Conservation (phyloP, 768 basidiomycete species). For the Rhodotorula sphaerocarpa region DNA sequence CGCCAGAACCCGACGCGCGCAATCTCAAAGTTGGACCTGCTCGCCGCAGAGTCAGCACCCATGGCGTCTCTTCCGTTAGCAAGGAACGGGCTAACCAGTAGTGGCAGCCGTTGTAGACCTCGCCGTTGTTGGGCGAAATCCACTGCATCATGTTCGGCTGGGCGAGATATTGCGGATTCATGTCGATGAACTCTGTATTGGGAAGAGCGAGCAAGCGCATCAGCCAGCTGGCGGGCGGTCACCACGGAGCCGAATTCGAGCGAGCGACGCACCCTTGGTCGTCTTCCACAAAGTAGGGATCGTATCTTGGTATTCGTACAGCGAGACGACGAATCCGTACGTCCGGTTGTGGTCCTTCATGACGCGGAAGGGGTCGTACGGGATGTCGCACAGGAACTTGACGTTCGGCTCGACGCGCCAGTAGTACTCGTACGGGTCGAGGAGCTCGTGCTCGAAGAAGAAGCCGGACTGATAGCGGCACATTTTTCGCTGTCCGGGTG, state of each 20-base stretch:
- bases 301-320: slow-evolving; percentile 69
- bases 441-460: slow-evolving; percentile 70
- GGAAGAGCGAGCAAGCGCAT: no score
- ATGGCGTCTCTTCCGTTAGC: slow-evolving; percentile 50
- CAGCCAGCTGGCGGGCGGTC: no score
- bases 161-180: slow-evolving; percentile 57
- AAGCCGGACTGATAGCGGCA: slow-evolving; percentile 66
- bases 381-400: slow-evolving; percentile 49
- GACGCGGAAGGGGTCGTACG: slow-evolving; percentile 64
- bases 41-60: slow-evolving; percentile 60
- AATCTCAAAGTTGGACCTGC: slow-evolving; percentile 90
- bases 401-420: slow-evolving; percentile 86
- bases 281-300: slow-evolving; percentile 71
- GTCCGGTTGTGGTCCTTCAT: slow-evolving; percentile 74
- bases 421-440: slow-evolving; percentile 68
- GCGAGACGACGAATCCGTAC: slow-evolving; percentile 58
- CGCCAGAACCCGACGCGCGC: slow-evolving; percentile 77
- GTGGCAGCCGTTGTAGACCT: slow-evolving; percentile 42
- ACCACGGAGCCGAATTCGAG: no score
- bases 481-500: slow-evolving; percentile 70
- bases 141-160: slow-evolving; percentile 63
- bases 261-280: slow-evolving; percentile 53
- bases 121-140: slow-evolving; percentile 64
- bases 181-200: slow-evolving; percentile 56
- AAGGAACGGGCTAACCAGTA: slow-evolving; percentile 11